phyloP scores from a whole-genome alignment of 2,329 filamentous ascomycete species.

The Colletotrichum siamense region DNA sequence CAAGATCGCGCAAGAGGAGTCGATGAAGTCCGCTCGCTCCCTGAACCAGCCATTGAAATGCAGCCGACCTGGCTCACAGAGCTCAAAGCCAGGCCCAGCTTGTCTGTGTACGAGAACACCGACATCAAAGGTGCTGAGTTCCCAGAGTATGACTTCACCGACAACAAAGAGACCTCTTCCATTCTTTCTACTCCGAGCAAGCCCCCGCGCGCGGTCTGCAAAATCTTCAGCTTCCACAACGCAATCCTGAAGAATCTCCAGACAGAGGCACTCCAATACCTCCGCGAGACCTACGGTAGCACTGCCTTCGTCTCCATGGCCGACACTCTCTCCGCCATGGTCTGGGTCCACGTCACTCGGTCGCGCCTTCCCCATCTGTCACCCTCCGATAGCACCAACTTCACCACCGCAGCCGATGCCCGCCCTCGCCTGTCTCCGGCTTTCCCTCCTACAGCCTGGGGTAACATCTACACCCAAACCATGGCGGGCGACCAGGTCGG shows the following conservation, averaged over 20 bases:
- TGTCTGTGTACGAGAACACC: neutral
- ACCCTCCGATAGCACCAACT: neutral
- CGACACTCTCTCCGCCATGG: neutral
- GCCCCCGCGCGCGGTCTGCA: neutral
- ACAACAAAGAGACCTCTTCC: neutral
- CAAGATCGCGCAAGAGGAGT: neutral
- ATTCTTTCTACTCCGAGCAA: neutral
- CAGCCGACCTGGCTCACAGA: neutral
- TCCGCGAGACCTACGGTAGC: neutral
- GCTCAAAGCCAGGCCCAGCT: neutral
- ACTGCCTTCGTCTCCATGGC: neutral
- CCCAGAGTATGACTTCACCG: neutral
- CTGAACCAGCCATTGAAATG: neutral
- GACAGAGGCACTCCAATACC: neutral
- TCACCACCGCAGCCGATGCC: neutral
- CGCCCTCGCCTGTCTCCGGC: neutral
- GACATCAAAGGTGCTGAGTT: neutral
- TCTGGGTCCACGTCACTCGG: constrained; percentile 10
- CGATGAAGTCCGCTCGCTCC: too few species aligned
- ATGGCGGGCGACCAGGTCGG: neutral
- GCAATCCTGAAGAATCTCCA: neutral
- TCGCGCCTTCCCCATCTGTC: neutral
- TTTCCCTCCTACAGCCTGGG: neutral
- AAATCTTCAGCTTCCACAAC: neutral
- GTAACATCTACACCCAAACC: constrained; percentile 11